Evolutionary conservation across 176 grass and related monocot genomes (phyloP).

Genomic region (Juncus effusus): DNA sequence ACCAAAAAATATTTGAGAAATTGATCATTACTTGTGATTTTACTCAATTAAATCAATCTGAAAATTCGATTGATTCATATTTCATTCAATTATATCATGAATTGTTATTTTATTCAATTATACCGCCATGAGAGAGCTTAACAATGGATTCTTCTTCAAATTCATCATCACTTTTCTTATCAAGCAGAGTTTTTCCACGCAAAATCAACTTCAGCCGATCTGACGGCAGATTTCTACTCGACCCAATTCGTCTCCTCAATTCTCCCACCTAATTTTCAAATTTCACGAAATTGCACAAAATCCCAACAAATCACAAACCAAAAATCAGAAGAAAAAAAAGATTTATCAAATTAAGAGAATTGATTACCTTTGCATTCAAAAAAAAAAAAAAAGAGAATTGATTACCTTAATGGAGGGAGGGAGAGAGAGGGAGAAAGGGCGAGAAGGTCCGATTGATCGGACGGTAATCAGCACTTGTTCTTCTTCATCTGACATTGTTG

Average conservation of each 20-base stretch:
- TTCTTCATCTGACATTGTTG: slow-evolving; percentile 19
- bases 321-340: too few relatives aligned
- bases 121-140: slow-evolving; percentile 41
- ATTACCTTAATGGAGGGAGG: slow-evolving; percentile 44
- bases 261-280: slow-evolving; percentile 43
- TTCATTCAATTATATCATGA: slow-evolving; percentile 2
- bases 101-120: neutral
- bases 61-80: neutral
- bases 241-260: slow-evolving; percentile 47
- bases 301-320: too few relatives aligned
- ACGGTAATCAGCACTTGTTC: slow-evolving; percentile 52
- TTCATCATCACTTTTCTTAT: slow-evolving; percentile 21
- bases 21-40: neutral
- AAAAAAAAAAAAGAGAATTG: neutral
- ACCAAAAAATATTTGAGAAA: neutral
- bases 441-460: slow-evolving; percentile 49
- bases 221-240: slow-evolving; percentile 38
- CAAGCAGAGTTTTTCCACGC: slow-evolving; percentile 48
- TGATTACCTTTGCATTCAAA: slow-evolving; percentile 42
- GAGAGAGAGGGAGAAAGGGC: slow-evolving; percentile 47
- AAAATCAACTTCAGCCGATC: slow-evolving; percentile 68
- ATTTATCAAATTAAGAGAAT: too few relatives aligned
- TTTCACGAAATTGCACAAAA: neutral
- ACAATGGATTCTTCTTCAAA: slow-evolving; percentile 35
- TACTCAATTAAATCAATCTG: neutral